These are phyloP conservation scores for Fomitopsis serialis DNA, from an alignment of 768 basidiomycete genomes.

Conservation along the genomic window DNA sequence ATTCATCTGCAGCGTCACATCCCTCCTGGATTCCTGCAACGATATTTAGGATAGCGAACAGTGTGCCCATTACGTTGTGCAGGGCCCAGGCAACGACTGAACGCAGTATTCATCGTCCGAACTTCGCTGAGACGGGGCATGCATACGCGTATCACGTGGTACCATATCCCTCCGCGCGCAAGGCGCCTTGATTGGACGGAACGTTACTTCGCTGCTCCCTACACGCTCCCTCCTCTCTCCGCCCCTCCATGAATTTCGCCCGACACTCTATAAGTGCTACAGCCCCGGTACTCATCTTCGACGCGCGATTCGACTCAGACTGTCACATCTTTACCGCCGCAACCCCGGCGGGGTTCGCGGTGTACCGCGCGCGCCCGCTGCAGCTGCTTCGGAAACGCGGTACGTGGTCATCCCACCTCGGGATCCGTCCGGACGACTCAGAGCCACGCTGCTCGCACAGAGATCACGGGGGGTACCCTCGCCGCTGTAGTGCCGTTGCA, in stretches of 20 bases:
- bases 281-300: constrained; percentile 66
- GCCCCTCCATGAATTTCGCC: constrained; percentile 71
- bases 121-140: too few relatives aligned
- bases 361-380: constrained; percentile 74
- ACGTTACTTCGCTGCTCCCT: neutral
- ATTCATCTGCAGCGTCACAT: neutral
- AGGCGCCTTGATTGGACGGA: neutral
- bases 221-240: neutral
- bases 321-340: constrained; percentile 75
- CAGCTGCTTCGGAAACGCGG: constrained; percentile 79
- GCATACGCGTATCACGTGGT: neutral
- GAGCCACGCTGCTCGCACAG: constrained; percentile 33
- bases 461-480: constrained; percentile 75
- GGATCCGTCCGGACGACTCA: neutral
- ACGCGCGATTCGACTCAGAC: constrained; percentile 78
- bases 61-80: too few relatives aligned
- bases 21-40: too few relatives aligned
- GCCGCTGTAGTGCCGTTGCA: constrained; percentile 75
- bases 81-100: too few relatives aligned
- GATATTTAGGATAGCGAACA: too few relatives aligned
- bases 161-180: neutral
- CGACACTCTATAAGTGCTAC: constrained; percentile 80
- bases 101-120: too few relatives aligned
- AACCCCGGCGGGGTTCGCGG: constrained; percentile 77
- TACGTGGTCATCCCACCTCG: constrained; percentile 23